phyloP scores from a whole-genome alignment of 2,329 filamentous ascomycete genomes.

The Pseudogymnoascus sp. region DNA sequence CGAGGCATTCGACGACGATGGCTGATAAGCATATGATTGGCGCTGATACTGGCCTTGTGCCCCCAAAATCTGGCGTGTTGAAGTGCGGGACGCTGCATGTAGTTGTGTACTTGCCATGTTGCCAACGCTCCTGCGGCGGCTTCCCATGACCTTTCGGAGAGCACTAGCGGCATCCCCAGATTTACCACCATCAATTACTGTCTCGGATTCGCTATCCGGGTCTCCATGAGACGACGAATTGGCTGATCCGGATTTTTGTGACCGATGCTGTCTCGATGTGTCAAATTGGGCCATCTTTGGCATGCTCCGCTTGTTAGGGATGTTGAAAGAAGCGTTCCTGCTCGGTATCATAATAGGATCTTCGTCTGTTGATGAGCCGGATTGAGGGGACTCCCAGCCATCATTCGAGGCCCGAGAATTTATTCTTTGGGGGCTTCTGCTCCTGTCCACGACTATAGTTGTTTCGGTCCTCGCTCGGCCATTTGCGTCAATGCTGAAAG shows the following conservation, averaged over 20 bases:
- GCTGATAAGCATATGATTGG: neutral
- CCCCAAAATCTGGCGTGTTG: neutral
- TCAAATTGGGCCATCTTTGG: slow-evolving; percentile 22
- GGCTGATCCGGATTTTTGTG: slow-evolving; percentile 20
- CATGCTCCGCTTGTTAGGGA: slow-evolving; percentile 20
- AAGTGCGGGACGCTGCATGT: neutral
- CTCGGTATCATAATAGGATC: slow-evolving; percentile 58
- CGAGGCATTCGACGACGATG: slow-evolving; percentile 34
- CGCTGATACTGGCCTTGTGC: neutral
- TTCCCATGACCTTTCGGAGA: slow-evolving; percentile 43
- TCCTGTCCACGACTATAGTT: slow-evolving; percentile 20
- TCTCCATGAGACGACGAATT: neutral
- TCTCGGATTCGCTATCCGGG: slow-evolving; percentile 48
- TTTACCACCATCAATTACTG: slow-evolving; percentile 41
- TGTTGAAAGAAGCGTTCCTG: slow-evolving; percentile 45
- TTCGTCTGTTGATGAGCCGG: slow-evolving; percentile 51
- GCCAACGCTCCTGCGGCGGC: slow-evolving; percentile 17
- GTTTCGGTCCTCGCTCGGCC: slow-evolving; percentile 37
- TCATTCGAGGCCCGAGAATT: slow-evolving; percentile 17
- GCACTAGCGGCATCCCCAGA: slow-evolving; percentile 52
- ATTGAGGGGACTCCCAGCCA: slow-evolving; percentile 38
- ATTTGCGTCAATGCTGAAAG: slow-evolving; percentile 54
- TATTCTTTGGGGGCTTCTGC: slow-evolving; percentile 13
- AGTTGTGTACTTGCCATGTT: neutral
- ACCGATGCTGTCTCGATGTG: slow-evolving; percentile 18